phyloP scores from a whole-genome alignment of 2,329 filamentous ascomycete species.

The Fusarium avenaceum region DNA sequence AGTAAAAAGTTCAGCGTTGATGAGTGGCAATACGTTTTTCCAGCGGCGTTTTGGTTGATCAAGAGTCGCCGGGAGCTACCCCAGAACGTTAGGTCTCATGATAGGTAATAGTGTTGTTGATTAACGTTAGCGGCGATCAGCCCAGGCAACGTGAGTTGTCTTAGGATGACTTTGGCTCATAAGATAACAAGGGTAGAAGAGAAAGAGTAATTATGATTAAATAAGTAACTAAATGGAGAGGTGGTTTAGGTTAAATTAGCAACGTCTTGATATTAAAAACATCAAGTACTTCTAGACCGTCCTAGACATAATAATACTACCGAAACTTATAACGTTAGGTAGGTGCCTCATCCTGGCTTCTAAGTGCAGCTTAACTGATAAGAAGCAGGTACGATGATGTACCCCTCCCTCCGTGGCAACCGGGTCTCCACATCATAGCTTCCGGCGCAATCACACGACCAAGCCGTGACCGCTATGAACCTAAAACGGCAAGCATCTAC shows the following conservation, averaged over 20 bases:
- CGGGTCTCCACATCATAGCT: conserved; percentile 38
- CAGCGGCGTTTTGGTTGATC: background rate
- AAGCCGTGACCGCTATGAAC: conserved; percentile 29
- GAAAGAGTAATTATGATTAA: too few relatives aligned
- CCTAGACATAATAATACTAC: background rate
- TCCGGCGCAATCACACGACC: conserved; percentile 41
- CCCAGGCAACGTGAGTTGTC: background rate
- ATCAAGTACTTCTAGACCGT: too few relatives aligned
- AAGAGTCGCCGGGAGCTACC: conserved; percentile 1
- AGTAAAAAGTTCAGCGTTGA: background rate
- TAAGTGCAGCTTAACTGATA: conserved; percentile 1
- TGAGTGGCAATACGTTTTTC: background rate
- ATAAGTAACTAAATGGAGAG: too few relatives aligned
- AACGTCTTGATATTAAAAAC: too few relatives aligned
- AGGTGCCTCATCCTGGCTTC: background rate
- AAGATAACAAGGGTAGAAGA: background rate
- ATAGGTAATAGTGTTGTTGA: background rate
- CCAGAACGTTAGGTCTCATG: conserved; percentile 12
- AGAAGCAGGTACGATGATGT: conserved; percentile 18
- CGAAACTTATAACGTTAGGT: too few relatives aligned
- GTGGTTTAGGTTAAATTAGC: too few relatives aligned
- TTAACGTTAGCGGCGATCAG: background rate
- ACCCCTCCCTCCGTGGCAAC: conserved; percentile 31
- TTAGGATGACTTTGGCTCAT: background rate
- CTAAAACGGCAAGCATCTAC: conserved; percentile 41